Evolutionary conservation across 495 filamentous ascomycete genomes (phyloP), one percentile per base, ranked within the genome.

Genomic region (Aspergillus indologenus): DNA sequence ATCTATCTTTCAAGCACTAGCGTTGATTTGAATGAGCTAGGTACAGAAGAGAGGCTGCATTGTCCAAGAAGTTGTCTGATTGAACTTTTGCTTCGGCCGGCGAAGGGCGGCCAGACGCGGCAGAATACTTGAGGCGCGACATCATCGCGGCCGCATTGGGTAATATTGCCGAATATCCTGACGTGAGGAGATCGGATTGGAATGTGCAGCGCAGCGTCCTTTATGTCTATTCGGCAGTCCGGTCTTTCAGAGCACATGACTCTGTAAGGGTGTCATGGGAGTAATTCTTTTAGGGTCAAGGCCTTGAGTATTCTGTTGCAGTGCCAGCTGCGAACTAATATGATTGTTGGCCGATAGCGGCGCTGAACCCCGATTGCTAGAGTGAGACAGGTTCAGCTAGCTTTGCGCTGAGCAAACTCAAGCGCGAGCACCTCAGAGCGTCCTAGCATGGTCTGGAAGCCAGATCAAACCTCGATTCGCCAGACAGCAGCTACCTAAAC

Each of bases 91-190:
- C 57, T 58, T 56, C 40, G 48, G 56, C 54, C 50, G 47, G 26
- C 57, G 29, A 56, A 40, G 64, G 62, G 74, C 72, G 74, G 74
- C 53, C 53, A 64, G 61, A 66, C 64, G 57, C 64, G 72, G 74
- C 74, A 77, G 71, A 77, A 77, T 62, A 29, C 11, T 23, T 11
- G 21, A 43, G 45, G 60, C 63, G 61, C 66, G 63, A 68, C 59
- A 65, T 65, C 63, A 65, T 65, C 49, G 44, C 58, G 46, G 19
- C 65, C 57, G 59, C 40, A 48, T 67, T 40, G n/a, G 59, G 65
- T 61, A 64, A 67, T 64, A 64, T 67, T 63, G 53, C 58, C 54
- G 55, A 62, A n/a, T 47, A 24, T 58, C 34, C 12, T 40, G 34
- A 40, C 12, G 34, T 40, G 34, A 40, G 34, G 34, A 40, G 34